phyloP scores from a whole-genome alignment of 2,329 filamentous ascomycete genomes.

The Talaromyces sp. region DNA sequence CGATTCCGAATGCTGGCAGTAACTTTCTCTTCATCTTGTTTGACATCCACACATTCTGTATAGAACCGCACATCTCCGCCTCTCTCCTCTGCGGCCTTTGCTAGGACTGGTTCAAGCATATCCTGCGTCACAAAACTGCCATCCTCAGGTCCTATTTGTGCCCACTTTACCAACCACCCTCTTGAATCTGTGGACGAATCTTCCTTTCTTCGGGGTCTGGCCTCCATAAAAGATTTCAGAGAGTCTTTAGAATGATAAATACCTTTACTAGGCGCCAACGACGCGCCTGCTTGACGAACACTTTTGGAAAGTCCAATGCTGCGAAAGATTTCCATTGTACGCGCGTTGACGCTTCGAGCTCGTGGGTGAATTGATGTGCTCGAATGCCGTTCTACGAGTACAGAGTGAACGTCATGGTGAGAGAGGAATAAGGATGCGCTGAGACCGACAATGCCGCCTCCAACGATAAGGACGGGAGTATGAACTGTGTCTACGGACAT shows the following conservation, averaged over 20 bases:
- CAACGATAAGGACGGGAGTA: constrained; percentile 12
- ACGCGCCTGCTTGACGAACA: constrained; percentile 11
- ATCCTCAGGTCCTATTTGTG: constrained; percentile 11
- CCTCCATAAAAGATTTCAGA: constrained; percentile 7
- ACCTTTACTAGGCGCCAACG: constrained; percentile 3
- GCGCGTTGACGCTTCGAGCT: constrained; percentile 17
- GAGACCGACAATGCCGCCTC: constrained; percentile 14
- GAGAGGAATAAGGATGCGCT: constrained; percentile 13
- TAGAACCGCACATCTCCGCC: constrained; percentile 11
- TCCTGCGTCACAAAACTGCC: constrained; percentile 18
- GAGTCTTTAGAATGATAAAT: background rate
- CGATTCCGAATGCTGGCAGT: constrained; percentile 9
- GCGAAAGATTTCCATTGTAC: constrained; percentile 17
- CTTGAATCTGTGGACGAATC: background rate
- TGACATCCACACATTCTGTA: constrained; percentile 1
- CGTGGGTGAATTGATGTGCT: constrained; percentile 15
- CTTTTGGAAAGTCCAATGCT: constrained; percentile 7
- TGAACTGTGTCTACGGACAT: constrained; percentile 7
- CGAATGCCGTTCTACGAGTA: constrained; percentile 12
- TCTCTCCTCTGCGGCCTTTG: constrained; percentile 7
- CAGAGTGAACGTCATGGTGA: constrained; percentile 4
- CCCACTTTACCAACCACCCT: background rate
- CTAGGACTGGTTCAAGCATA: constrained; percentile 14
- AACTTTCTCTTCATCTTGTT: constrained; percentile 7
- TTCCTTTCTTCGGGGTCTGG: background rate